Conservation (phyloP, 495 filamentous ascomycete species). For the Neurospora terricola region DNA sequence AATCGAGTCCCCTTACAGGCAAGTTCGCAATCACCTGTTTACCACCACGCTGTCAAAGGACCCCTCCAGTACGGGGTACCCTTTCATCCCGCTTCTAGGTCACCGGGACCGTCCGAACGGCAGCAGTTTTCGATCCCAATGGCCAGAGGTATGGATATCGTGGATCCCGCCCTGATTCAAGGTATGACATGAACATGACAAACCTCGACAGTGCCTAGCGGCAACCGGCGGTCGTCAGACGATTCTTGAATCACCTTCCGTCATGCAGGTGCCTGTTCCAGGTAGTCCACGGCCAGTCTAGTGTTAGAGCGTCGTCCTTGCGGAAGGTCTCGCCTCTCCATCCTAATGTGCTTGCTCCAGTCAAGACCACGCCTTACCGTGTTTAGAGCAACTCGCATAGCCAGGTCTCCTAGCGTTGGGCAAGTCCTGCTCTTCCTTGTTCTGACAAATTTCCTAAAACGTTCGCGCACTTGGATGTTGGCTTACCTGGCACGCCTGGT, state of each 20-base stretch:
- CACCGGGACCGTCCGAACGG: neutral
- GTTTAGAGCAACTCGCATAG: conserved; percentile 20
- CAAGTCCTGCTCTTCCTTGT: conserved; percentile 14
- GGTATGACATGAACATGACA: conserved; percentile 27
- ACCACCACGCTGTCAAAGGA: conserved; percentile 17
- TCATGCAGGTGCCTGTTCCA: neutral
- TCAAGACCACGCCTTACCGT: conserved; percentile 16
- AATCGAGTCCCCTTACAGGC: conserved; percentile 2
- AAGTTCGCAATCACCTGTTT: conserved; percentile 4
- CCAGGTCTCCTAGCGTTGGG: conserved; percentile 13
- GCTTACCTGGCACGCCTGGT: neutral
- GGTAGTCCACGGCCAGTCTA: conserved; percentile 12
- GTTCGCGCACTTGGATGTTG: neutral
- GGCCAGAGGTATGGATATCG: neutral
- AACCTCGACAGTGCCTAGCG: conserved; percentile 13
- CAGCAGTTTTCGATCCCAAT: neutral
- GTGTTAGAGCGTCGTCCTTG: conserved; percentile 24
- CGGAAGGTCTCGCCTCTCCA: conserved; percentile 23
- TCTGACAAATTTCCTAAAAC: conserved; percentile 15
- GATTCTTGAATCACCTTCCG: conserved; percentile 1
- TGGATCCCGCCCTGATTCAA: neutral
- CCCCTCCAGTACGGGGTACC: conserved; percentile 1
- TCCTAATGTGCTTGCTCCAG: conserved; percentile 14
- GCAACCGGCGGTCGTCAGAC: conserved; percentile 12
- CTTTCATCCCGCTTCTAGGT: neutral